A percentile compares a stretch with the other conserved stretches of the same genome.
Evolutionary conservation across 2,329 filamentous ascomycete species (phyloP).

Genomic region (Pestalotiopsis sp.): DNA sequence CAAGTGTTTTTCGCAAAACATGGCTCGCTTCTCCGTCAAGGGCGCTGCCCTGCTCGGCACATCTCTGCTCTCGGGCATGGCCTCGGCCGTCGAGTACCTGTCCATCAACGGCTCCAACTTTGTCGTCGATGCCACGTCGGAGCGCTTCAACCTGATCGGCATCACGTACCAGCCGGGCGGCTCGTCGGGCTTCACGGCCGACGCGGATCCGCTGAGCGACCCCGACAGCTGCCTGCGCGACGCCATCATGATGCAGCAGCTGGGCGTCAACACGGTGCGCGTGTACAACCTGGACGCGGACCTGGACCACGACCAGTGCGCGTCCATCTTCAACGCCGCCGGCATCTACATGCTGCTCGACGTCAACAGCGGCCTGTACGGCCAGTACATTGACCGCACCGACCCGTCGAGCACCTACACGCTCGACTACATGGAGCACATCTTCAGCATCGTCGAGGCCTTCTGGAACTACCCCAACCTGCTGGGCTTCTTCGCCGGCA

Average conservation of each 20-base stretch:
- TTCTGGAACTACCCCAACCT: slow-evolving; percentile 65
- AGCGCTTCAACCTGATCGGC: slow-evolving; percentile 62
- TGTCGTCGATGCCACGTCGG: slow-evolving; percentile 51
- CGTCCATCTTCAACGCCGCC: slow-evolving; percentile 63
- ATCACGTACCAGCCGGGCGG: slow-evolving; percentile 67
- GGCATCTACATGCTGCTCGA: slow-evolving; percentile 67
- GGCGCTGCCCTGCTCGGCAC: slow-evolving; percentile 1
- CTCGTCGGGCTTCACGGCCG: slow-evolving; percentile 49
- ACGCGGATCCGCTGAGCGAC: slow-evolving; percentile 55
- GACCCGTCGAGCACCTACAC: slow-evolving; percentile 58
- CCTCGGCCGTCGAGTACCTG: slow-evolving; percentile 7
- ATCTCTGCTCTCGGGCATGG: neutral
- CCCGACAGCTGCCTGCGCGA: slow-evolving; percentile 56
- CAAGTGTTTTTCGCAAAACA: neutral
- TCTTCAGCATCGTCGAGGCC: slow-evolving; percentile 62
- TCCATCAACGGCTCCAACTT: slow-evolving; percentile 42
- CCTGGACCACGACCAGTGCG: slow-evolving; percentile 62
- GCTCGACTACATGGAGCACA: slow-evolving; percentile 57
- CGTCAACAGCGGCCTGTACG: slow-evolving; percentile 60
- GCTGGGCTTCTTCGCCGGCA: slow-evolving; percentile 70
- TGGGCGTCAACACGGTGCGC: slow-evolving; percentile 63
- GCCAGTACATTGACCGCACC: slow-evolving; percentile 51
- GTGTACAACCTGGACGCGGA: slow-evolving; percentile 64
- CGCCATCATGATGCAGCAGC: slow-evolving; percentile 61
- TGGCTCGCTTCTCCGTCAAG: neutral